Conservation (phyloP, 2,329 filamentous ascomycete species). For the Aspergillus fumigatiaffinis region DNA sequence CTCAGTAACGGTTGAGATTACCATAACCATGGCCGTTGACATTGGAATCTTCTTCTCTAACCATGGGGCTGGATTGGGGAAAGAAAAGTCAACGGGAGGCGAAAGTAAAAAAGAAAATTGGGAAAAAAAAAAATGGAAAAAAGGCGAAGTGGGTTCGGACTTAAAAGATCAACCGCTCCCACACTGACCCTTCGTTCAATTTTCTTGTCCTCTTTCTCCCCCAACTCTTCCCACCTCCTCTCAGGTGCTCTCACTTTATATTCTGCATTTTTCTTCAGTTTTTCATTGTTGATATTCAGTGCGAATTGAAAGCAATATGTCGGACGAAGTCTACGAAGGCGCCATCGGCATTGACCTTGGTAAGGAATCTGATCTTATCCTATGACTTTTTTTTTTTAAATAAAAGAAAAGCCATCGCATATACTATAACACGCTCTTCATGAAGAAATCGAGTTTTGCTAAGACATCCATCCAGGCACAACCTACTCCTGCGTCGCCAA, state of each 20-base stretch:
- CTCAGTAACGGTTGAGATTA: not conserved
- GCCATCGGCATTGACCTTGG: slow-evolving; percentile 99
- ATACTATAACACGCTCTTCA: not conserved
- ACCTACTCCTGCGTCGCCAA: slow-evolving; percentile 99
- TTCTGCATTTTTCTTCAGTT: slow-evolving; percentile 38
- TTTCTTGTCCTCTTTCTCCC: slow-evolving; percentile 4
- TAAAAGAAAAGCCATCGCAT: not conserved
- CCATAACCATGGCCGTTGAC: not conserved
- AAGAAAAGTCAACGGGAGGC: not conserved
- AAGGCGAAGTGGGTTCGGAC: not conserved
- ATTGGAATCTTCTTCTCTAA: slow-evolving; percentile 10
- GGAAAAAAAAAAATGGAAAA: not conserved
- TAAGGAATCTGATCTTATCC: too few species aligned
- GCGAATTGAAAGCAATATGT: slow-evolving; percentile 54
- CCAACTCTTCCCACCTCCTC: slow-evolving; percentile 8
- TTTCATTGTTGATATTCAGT: slow-evolving; percentile 2
- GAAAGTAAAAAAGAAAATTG: not conserved
- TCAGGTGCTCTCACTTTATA: slow-evolving; percentile 16
- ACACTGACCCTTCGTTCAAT: slow-evolving; percentile 6
- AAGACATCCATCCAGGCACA: slow-evolving; percentile 62
- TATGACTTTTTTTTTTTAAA: too few species aligned
- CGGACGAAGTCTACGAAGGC: slow-evolving; percentile 98
- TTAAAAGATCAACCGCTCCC: slow-evolving; percentile 2
- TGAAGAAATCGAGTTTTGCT: slow-evolving; percentile 10
- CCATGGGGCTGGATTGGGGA: not conserved